Base-by-base conservation (phyloP, 2,329 filamentous ascomycete species). In the Fusarium mexicanum region DNA sequence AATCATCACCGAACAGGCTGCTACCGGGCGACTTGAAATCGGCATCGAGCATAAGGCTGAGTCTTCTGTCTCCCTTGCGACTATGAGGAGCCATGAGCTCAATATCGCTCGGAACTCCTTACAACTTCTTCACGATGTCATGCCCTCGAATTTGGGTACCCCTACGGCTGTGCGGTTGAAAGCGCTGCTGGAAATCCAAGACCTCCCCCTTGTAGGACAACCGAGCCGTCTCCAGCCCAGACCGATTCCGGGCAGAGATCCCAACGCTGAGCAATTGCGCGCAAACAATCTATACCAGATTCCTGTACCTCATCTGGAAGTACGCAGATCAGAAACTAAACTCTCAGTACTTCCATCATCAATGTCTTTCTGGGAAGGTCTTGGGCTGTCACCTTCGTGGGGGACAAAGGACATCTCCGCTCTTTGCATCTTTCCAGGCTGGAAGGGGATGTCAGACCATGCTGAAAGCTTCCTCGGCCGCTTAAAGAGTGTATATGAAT, bases 331-430 rank as follows among this genome's bases (percentile, higher is more conserved):
- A 26, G 92, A 94, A 44, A 87, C 87, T 4, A 89, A 88, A 54
- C 88, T 95, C 64, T 94, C 94, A 17, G 86, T 97, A 44, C 85
- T 96, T 29, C 93, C 94, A 5, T 89, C 93, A 2, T 92, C 93
- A 1, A 84, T 96, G 26, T 84, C 88, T 2, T 97, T 96, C 78
- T 97, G 94, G 94, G 94, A 96, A 79, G 91, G 91, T 53, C 84
- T 97, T 24, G 93, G 93, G 1, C 86, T 97, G 4, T 90, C 90
- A 4, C 94, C 94, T 8, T 89, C 90, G 14, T 90, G 90, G 67
- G 92, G 93, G 1, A 79, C 86, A 13, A 97, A 97, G 80, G 90
- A 96, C 69, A 84, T 96, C 37, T 87, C 88, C 41, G 88, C 91
- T 1, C 88, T 94, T 54, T 94, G 92, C 78, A 85, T 96, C 5